Percentiles rank a stretch among this genome's conserved stretches.
Evolutionary conservation across 371 early-diverging fungal species (phyloP).

Genomic region (Syncephalastrum racemosum): DNA sequence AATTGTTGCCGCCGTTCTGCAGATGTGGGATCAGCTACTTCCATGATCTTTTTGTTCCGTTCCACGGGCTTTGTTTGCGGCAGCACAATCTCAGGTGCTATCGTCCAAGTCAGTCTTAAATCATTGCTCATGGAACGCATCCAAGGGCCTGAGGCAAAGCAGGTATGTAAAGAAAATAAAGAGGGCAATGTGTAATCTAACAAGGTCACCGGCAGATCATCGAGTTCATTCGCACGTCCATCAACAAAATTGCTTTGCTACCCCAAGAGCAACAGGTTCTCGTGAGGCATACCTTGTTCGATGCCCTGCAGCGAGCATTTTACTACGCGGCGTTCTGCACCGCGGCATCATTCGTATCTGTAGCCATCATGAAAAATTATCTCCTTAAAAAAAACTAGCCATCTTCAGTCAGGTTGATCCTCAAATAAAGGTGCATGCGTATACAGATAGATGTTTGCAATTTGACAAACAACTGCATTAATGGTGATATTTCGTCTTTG

Average conservation of each 20-base stretch:
- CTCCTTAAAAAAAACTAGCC: neutral
- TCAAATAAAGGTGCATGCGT: no score
- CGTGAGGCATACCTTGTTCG: constrained; percentile 14
- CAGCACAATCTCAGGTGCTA: constrained; percentile 37
- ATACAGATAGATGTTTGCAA: no score
- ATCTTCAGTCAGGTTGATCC: neutral
- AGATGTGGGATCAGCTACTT: constrained; percentile 46
- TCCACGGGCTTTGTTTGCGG: constrained; percentile 48
- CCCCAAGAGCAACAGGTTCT: constrained; percentile 20
- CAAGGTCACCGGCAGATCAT: constrained; percentile 17
- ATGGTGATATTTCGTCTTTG: no score
- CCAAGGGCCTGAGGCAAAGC: constrained; percentile 34
- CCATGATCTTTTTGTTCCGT: constrained; percentile 50
- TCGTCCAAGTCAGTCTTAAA: constrained; percentile 42
- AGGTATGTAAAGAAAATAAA: constrained; percentile 14
- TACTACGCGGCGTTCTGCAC: constrained; percentile 24
- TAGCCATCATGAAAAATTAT: constrained; percentile 21
- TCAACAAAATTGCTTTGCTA: constrained; percentile 29
- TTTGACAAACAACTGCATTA: no score
- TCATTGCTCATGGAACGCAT: constrained; percentile 21
- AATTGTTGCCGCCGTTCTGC: neutral
- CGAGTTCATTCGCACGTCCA: constrained; percentile 38
- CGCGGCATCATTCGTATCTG: constrained; percentile 17
- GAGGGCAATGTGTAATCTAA: neutral
- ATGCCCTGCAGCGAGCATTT: constrained; percentile 16